Evolutionary conservation across 2,329 filamentous ascomycete species (phyloP).

Genomic region (Colletotrichum sp.): DNA sequence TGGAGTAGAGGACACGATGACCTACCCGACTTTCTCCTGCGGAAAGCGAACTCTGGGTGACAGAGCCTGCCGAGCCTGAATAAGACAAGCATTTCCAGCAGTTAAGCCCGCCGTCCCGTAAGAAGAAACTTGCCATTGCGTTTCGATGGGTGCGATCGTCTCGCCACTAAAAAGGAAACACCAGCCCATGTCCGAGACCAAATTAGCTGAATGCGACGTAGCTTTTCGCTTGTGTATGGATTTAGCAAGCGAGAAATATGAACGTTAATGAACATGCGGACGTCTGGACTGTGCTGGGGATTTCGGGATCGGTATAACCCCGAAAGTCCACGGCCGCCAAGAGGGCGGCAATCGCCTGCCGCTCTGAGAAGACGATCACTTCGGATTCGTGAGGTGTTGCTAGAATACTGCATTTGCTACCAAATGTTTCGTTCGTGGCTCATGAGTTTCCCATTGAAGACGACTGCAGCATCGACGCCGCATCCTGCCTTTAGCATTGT

Average conservation of each 20-base stretch:
- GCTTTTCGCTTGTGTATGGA: background rate
- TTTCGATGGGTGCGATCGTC: background rate
- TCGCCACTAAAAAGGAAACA: background rate
- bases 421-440: background rate
- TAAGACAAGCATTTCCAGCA: background rate
- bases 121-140: background rate
- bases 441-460: background rate
- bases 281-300: background rate
- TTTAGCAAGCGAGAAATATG: background rate
- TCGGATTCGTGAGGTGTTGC: too few species aligned
- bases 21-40: background rate
- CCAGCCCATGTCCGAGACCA: background rate
- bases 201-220: background rate
- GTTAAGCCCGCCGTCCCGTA: background rate
- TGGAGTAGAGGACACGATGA: background rate
- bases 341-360: background rate
- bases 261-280: background rate
- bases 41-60: fast-evolving
- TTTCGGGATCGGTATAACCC: background rate
- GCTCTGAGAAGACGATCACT: background rate
- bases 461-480: background rate
- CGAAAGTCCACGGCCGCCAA: background rate
- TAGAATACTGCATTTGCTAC: too few species aligned
- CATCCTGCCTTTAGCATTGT: background rate
- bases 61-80: background rate